Base-by-base conservation (phyloP, 2,329 filamentous ascomycete species). In the Curvularia lunata region DNA sequence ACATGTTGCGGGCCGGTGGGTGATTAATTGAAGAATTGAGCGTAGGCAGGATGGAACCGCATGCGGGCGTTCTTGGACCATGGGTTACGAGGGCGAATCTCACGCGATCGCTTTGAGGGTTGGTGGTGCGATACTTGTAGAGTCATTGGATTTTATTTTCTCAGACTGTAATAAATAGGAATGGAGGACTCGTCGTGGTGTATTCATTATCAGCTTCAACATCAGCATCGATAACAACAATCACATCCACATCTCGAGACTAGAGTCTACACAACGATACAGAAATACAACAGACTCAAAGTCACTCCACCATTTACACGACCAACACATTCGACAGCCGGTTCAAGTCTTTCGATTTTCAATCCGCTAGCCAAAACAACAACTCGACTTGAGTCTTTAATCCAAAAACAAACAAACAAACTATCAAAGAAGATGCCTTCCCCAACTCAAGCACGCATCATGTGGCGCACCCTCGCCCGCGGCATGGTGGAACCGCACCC, bases 401-500 rank as follows among this genome's bases (percentile, higher is more conserved):
- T 4, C 28, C 28, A 46, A 52, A 42, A 45, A 30, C n/a, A n/a
- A 25, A 21, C 52, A 46, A 40, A 40, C 21, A 38, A 53, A 27
- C 32, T 28, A 21, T 34, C n/a, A 37, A 59, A 43, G 42, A 58
- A 55, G 51, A 75, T 75, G 72, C 71, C 72, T 41, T 72, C 70
- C 18, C 48, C 70, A 60, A 74, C 71, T 27, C 68, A 67, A 57
- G 63, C 64, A 51, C 69, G 71, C 58, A 46, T 62, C 54, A 70
- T 76, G 63, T 65, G 75, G 63, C 70, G 72, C 63, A 65, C 62
- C 51, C 67, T 72, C 19, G 58, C 74, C 23, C 67, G 67, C 58
- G 64, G 70, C 59, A 71, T 76, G 61, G 67, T 71, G 3, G 75
- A 77, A 49, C 69, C 74, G 1, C 75, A 77, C 61, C 75, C 75